Percentiles rank a stretch among this genome's conserved stretches.
phyloP scores from a whole-genome alignment of 768 basidiomycete genomes.

The Lepiota brunneoincarnata region DNA sequence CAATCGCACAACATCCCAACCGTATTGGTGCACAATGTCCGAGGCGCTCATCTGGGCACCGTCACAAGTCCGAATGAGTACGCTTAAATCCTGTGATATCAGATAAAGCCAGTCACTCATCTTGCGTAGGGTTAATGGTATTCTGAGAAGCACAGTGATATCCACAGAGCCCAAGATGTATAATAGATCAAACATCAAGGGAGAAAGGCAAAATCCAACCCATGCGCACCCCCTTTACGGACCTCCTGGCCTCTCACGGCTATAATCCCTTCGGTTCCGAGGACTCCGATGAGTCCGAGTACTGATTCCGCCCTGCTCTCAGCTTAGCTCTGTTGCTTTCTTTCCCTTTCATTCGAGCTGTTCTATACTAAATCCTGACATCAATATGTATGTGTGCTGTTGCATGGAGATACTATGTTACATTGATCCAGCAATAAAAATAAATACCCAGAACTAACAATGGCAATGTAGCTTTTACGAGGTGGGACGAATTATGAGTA shows the following conservation, averaged over 20 bases:
- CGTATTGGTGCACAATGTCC: conserved; percentile 20
- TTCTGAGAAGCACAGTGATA: background rate
- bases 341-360: no score
- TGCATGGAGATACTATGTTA: no score
- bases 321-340: no score
- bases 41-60: conserved; percentile 27
- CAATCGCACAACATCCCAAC: conserved; percentile 17
- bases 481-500: no score
- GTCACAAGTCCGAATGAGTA: conserved; percentile 24
- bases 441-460: no score
- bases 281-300: no score
- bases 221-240: conserved; percentile 3
- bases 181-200: background rate
- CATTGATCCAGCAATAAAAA: no score
- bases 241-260: background rate
- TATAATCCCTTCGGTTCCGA: no score
- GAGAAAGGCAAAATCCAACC: background rate
- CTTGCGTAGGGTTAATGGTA: background rate
- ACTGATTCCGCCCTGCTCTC: no score
- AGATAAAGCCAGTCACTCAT: background rate
- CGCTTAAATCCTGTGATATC: background rate
- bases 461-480: no score
- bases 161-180: conserved; percentile 10
- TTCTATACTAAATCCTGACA: no score
- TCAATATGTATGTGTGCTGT: no score